phyloP scores from a whole-genome alignment of 441 rosid species.

The Lepidium campestre region DNA sequence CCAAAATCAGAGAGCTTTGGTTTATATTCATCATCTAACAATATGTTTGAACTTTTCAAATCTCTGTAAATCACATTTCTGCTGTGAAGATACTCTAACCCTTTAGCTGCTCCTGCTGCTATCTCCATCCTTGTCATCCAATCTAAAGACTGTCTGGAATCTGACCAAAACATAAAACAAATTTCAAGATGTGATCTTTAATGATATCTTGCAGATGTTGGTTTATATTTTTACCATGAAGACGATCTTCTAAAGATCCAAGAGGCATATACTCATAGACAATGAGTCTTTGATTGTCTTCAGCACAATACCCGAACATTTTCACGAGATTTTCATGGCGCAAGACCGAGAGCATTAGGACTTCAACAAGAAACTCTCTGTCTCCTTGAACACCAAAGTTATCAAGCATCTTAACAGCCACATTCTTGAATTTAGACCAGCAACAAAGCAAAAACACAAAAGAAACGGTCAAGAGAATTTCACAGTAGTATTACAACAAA shows the following conservation, averaged over 20 bases:
- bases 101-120: slow-evolving; percentile 56
- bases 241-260: slow-evolving; percentile 51
- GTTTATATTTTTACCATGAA: slow-evolving; percentile 30
- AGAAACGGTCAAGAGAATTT: neutral
- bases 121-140: slow-evolving; percentile 55
- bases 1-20: slow-evolving; percentile 69
- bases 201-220: neutral
- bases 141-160: slow-evolving; percentile 35
- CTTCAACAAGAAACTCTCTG: slow-evolving; percentile 59
- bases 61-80: slow-evolving; percentile 61
- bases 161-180: slow-evolving; percentile 17
- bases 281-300: slow-evolving; percentile 49
- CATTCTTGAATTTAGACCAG: slow-evolving; percentile 26
- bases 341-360: slow-evolving; percentile 56
- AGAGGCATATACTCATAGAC: slow-evolving; percentile 50
- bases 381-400: slow-evolving; percentile 50
- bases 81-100: slow-evolving; percentile 48
- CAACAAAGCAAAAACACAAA: neutral
- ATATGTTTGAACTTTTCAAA: slow-evolving; percentile 49
- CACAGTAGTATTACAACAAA: neutral
- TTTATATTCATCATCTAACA: slow-evolving; percentile 38
- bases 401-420: slow-evolving; percentile 55
- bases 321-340: slow-evolving; percentile 48
- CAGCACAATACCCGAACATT: slow-evolving; percentile 54
- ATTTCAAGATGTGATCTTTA: neutral